Conservation (phyloP, 2,329 filamentous ascomycete species). For the Ascochyta koolunga region DNA sequence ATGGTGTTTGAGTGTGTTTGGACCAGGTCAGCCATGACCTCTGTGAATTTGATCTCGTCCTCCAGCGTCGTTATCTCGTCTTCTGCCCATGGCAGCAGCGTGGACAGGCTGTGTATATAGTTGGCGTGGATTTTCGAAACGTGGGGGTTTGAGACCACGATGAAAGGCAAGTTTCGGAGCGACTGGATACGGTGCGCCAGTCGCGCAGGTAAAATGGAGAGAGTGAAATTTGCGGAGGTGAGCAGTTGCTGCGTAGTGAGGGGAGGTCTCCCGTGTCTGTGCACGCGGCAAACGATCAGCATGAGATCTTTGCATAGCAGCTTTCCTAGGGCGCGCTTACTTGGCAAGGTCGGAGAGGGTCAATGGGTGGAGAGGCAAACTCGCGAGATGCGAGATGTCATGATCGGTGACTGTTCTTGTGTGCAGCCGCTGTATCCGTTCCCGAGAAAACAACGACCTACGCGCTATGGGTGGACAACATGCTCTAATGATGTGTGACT, state of each 20-base stretch:
- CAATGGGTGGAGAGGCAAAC: conserved; percentile 77
- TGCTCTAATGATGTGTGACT: conserved; percentile 45
- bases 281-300: conserved; percentile 21
- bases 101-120: conserved; percentile 91
- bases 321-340: conserved; percentile 54
- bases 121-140: conserved; percentile 95
- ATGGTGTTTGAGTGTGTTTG: conserved; percentile 95
- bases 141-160: conserved; percentile 97
- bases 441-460: conserved; percentile 23
- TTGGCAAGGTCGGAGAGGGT: conserved; percentile 88
- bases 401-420: conserved; percentile 64
- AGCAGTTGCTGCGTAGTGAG: conserved; percentile 80
- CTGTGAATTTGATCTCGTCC: conserved; percentile 89
- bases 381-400: conserved; percentile 79
- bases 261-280: conserved; percentile 78
- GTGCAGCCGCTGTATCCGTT: conserved; percentile 32
- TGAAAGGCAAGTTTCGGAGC: conserved; percentile 91
- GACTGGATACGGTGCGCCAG: conserved; percentile 94
- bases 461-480: conserved; percentile 37
- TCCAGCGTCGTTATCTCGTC: conserved; percentile 75
- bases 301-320: not conserved
- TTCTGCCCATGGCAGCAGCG: conserved; percentile 82
- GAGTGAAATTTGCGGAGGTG: conserved; percentile 92
- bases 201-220: conserved; percentile 87
- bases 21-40: conserved; percentile 93